A percentile compares a stretch with the other conserved stretches of the same genome.
Conservation (phyloP, 1,284 basidiomycete genomes). For the Coniferiporia weirii region DNA sequence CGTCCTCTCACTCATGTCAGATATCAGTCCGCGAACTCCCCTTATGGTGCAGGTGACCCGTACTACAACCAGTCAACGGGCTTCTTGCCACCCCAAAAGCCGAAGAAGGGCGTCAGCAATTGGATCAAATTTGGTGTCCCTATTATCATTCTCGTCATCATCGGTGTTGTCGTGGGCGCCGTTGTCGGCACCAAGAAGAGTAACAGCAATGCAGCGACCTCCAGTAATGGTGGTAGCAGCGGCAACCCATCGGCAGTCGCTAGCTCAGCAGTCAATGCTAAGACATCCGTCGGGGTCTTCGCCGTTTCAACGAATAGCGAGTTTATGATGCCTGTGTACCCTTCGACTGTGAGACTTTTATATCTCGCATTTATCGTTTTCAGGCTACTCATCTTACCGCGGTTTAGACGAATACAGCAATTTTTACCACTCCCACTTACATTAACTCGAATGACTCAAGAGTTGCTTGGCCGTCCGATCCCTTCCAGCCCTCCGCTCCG, state of each 20-base stretch:
- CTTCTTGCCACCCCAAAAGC: conserved; percentile 16
- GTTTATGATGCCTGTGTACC: conserved; percentile 82
- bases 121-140: conserved; percentile 69
- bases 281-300: conserved; percentile 57
- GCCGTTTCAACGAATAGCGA: conserved; percentile 72
- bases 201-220: conserved; percentile 35
- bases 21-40: conserved; percentile 20
- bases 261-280: conserved; percentile 53
- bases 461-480: conserved; percentile 71
- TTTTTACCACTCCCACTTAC: conserved; percentile 73
- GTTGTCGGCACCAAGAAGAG: conserved; percentile 60
- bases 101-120: conserved; percentile 38
- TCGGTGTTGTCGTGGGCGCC: conserved; percentile 75
- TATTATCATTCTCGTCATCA: conserved; percentile 58
- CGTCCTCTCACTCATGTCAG: conserved; percentile 21
- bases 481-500: conserved; percentile 61
- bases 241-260: conserved; percentile 33
- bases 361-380: not conserved
- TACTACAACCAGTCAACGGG: conserved; percentile 21
- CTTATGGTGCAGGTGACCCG: conserved; percentile 21
- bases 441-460: conserved; percentile 42
- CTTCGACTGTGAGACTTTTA: conserved; percentile 63
- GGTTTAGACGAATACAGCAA: conserved; percentile 71
- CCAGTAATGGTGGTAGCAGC: conserved; percentile 13
- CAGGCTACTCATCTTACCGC: not conserved